Conservation (phyloP, 78 protist genomes). For the Polysphondylium violaceum region DNA sequence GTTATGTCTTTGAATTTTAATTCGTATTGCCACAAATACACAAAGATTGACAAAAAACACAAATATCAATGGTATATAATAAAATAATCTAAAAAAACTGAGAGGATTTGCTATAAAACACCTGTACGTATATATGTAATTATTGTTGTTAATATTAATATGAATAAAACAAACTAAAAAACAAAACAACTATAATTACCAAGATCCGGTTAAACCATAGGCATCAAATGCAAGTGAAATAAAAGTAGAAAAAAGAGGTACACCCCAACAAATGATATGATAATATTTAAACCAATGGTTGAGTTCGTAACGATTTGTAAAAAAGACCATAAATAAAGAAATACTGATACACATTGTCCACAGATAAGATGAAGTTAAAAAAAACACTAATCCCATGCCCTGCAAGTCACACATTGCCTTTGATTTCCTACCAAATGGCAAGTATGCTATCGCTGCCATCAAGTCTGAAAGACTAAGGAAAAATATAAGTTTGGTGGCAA, state of each 20-base stretch:
- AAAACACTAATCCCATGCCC: conserved; percentile 57
- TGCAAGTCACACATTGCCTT: conserved; percentile 46
- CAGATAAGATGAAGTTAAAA: conserved; percentile 50
- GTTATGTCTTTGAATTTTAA: conserved; percentile 58
- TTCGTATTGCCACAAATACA: conserved; percentile 50
- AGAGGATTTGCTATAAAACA: conserved; percentile 60
- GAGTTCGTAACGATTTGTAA: conserved; percentile 20
- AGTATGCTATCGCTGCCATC: conserved; percentile 22
- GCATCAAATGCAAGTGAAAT: conserved; percentile 46
- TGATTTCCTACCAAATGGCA: conserved; percentile 39
- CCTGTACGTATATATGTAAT: background rate
- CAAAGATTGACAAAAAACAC: conserved; percentile 58
- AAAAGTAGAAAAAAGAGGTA: conserved; percentile 37
- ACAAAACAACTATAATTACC: background rate
- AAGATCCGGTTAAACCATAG: conserved; percentile 57
- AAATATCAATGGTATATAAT: conserved; percentile 45
- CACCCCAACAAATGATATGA: conserved; percentile 57
- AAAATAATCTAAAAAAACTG: conserved; percentile 38
- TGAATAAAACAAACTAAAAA: background rate
- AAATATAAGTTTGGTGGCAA: conserved; percentile 56
- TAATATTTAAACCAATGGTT: conserved; percentile 25
- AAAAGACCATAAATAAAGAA: conserved; percentile 42
- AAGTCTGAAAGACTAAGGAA: conserved; percentile 33
- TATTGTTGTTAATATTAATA: background rate
- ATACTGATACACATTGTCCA: conserved; percentile 73